A percentile compares a stretch with the other conserved stretches of the same genome.
Conservation (phyloP, 768 basidiomycete species). For the Plicaturopsis crispa region DNA sequence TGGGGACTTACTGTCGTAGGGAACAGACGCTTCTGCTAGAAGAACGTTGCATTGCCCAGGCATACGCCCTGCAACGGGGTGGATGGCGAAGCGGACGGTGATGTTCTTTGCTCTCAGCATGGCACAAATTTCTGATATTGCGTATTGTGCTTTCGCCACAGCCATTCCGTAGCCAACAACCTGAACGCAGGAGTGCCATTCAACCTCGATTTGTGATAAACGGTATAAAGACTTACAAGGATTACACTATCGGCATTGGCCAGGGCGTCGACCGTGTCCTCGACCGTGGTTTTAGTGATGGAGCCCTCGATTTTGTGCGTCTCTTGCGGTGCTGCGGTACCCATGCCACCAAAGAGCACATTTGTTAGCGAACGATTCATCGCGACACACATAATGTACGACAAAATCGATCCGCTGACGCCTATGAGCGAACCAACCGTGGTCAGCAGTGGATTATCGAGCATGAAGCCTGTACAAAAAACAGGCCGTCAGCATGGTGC, state of each 20-base stretch:
- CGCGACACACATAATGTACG: conserved; percentile 91
- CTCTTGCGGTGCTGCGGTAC: conserved; percentile 44
- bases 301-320: conserved; percentile 76
- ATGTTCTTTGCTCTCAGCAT: conserved; percentile 67
- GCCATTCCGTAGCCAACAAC: conserved; percentile 90
- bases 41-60: conserved; percentile 92
- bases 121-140: conserved; percentile 64
- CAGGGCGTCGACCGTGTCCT: conserved; percentile 76
- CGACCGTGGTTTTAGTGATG: conserved; percentile 70
- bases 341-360: conserved; percentile 84
- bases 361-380: conserved; percentile 87
- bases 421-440: conserved; percentile 84
- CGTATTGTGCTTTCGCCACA: conserved; percentile 83
- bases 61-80: conserved; percentile 91
- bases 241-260: conserved; percentile 80
- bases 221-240: conserved; percentile 33
- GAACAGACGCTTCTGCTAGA: conserved; percentile 83
- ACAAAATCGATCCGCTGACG: conserved; percentile 85
- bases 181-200: conserved; percentile 23
- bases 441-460: conserved; percentile 78
- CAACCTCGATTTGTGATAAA: neutral
- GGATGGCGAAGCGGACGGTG: conserved; percentile 81
- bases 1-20: conserved; percentile 69
- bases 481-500: conserved; percentile 2
- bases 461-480: conserved; percentile 59